Conservation (phyloP, 2,329 filamentous ascomycete species). For the Ambrosiella xylebori region DNA sequence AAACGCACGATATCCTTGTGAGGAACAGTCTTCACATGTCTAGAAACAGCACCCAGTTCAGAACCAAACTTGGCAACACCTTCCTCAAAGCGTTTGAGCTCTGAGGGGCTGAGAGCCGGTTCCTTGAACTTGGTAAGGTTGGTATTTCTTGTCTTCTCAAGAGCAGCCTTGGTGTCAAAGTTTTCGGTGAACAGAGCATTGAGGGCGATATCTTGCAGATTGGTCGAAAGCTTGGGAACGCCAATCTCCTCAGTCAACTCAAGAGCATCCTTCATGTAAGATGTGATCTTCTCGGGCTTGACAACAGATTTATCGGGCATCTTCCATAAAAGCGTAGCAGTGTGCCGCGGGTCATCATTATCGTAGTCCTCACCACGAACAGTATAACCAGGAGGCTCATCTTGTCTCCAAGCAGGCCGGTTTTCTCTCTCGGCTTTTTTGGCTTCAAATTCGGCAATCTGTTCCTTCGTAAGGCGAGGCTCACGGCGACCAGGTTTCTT, state of each 20-base stretch:
- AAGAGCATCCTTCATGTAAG: slow-evolving; percentile 58
- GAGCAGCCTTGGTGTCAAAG: slow-evolving; percentile 54
- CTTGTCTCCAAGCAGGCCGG: slow-evolving; percentile 83
- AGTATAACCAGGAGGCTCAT: slow-evolving; percentile 75
- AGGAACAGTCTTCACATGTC: slow-evolving; percentile 68
- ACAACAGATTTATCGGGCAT: slow-evolving; percentile 42
- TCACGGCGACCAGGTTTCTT: slow-evolving; percentile 73
- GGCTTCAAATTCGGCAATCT: slow-evolving; percentile 59
- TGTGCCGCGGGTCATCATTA: slow-evolving; percentile 55
- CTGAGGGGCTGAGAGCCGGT: slow-evolving; percentile 58
- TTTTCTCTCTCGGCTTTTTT: slow-evolving; percentile 65
- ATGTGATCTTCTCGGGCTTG: slow-evolving; percentile 45
- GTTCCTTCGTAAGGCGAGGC: slow-evolving; percentile 62
- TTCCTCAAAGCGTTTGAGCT: slow-evolving; percentile 83
- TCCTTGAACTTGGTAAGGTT: slow-evolving; percentile 66
- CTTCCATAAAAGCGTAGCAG: slow-evolving; percentile 61
- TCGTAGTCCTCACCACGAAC: slow-evolving; percentile 62
- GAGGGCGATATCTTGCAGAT: slow-evolving; percentile 71
- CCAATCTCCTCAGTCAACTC: slow-evolving; percentile 47
- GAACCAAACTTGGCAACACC: slow-evolving; percentile 80
- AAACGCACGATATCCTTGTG: slow-evolving; percentile 66
- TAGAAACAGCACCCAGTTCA: slow-evolving; percentile 66
- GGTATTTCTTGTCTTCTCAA: slow-evolving; percentile 50
- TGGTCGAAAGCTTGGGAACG: slow-evolving; percentile 62
- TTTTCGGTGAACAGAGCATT: slow-evolving; percentile 53